Evolutionary conservation across 2,329 filamentous ascomycete genomes (phyloP).

Genomic region (Fusarium phyllophilum): DNA sequence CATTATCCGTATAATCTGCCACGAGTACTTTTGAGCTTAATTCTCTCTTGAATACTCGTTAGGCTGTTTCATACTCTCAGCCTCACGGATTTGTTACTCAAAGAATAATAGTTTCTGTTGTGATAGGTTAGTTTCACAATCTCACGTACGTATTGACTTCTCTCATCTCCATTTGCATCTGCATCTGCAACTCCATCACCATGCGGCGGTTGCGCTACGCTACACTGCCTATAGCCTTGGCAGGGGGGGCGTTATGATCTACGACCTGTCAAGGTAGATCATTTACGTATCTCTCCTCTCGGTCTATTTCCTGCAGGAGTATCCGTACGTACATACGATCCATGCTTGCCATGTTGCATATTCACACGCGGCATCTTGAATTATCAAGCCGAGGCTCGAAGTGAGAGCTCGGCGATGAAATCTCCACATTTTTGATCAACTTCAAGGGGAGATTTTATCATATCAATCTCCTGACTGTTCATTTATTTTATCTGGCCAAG

Average conservation of each 20-base stretch:
- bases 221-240: conserved; percentile 15
- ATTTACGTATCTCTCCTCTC: neutral
- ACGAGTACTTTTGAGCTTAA: conserved; percentile 4
- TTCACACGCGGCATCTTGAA: conserved; percentile 28
- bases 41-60: conserved; percentile 6
- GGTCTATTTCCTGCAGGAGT: conserved; percentile 8
- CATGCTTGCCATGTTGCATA: conserved; percentile 6
- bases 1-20: conserved; percentile 32
- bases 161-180: conserved; percentile 37
- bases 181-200: conserved; percentile 22
- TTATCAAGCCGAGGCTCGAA: conserved; percentile 35
- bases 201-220: conserved; percentile 4
- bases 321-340: neutral
- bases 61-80: conserved; percentile 19
- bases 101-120: conserved; percentile 7
- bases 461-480: conserved; percentile 17
- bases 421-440: conserved; percentile 14
- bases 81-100: conserved; percentile 20
- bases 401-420: conserved; percentile 13
- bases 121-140: conserved; percentile 32
- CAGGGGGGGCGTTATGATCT: conserved; percentile 33
- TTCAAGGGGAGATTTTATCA: neutral
- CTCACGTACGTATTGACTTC: conserved; percentile 4
- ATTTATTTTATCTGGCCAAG: conserved; percentile 6
- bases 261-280: conserved; percentile 28